These are phyloP conservation scores for Acanthamoeba healyi DNA, from an alignment of 208 protist species.

Conservation along the genomic window DNA sequence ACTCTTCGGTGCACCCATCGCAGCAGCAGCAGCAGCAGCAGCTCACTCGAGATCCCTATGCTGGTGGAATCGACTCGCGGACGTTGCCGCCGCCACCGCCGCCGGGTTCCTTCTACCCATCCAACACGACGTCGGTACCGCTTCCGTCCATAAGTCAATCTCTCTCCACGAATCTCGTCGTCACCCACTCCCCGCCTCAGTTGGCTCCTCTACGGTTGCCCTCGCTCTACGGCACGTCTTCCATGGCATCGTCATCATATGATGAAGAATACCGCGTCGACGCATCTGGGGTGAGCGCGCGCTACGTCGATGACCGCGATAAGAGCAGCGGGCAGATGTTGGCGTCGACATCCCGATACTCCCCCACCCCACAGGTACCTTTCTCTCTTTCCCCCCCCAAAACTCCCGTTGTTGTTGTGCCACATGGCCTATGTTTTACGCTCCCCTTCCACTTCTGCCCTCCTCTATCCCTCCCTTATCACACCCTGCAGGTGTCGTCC, in stretches of 20 bases:
- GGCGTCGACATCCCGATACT: neutral
- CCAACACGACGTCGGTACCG: conserved; percentile 7
- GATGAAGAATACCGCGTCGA: conserved; percentile 23
- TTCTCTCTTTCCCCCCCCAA: neutral
- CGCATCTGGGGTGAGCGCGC: neutral
- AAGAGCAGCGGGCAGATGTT: neutral
- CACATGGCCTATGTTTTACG: neutral
- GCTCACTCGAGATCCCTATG: neutral
- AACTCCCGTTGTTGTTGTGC: neutral
- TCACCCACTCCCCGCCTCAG: conserved; percentile 59
- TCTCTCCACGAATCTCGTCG: conserved; percentile 40
- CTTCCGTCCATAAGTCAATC: conserved; percentile 53
- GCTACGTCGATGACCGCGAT: conserved; percentile 40
- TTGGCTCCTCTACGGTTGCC: conserved; percentile 67
- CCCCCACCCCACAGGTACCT: neutral
- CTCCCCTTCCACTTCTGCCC: too few relatives aligned
- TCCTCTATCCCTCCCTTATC: too few relatives aligned
- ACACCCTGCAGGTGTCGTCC: neutral
- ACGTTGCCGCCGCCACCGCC: neutral
- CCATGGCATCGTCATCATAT: neutral
- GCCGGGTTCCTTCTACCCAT: neutral
- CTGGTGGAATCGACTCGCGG: neutral
- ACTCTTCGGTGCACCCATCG: neutral
- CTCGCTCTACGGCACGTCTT: conserved; percentile 46
- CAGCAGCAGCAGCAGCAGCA: neutral